Base-by-base conservation (phyloP, 192 early-diverging fungal species). In the Chytriomyces confervae region DNA sequence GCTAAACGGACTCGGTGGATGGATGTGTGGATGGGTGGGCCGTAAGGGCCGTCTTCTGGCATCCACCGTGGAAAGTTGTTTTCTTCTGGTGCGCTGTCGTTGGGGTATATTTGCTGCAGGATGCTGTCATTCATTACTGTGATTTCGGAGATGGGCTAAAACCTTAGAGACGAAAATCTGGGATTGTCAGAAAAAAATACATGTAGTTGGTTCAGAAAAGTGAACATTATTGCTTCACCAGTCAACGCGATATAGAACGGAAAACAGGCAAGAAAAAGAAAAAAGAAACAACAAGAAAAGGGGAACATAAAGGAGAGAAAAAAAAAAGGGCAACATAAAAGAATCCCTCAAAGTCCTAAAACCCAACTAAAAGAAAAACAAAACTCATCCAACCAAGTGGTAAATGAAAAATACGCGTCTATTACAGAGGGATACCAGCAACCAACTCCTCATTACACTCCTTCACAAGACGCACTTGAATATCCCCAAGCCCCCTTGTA, bases 401-500 rank as follows among this genome's bases (percentile, higher is more conserved):
- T 36, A 1, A 36, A 36, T 36, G 36, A 36, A 36, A 36, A 36
- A 36, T 3, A 36, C 36, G 2, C 36, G 36, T 36, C 36, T 36
- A 36, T 36, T 68, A 85, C 23, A 85, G 29, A 11, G 84, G 84
- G 45, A 85, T 85, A 6, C 83, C 79, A 13, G 79, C 77, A n/a
- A 85, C 20, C 13, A 87, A 66, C 16, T 71, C 67, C 8, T 62
- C 45, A 64, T 85, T 84, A n/a, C 64, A 71, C 50, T 62, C 84
- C 60, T 88, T 75, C 0, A 81, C 82, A 48, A 91, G 85, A 16
- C 88, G 84, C 7, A 92, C 74, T 72, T 91, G 89, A 0, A 87
- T 57, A 29, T 86, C 85, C 2, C 91, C 92, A 36, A 94, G 84
- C 1, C 89, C 89, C n/a, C 91, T 82, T 6, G 88, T 88, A 29